Conservation (phyloP, 495 filamentous ascomycete species). For the Bombardia bombarda region DNA sequence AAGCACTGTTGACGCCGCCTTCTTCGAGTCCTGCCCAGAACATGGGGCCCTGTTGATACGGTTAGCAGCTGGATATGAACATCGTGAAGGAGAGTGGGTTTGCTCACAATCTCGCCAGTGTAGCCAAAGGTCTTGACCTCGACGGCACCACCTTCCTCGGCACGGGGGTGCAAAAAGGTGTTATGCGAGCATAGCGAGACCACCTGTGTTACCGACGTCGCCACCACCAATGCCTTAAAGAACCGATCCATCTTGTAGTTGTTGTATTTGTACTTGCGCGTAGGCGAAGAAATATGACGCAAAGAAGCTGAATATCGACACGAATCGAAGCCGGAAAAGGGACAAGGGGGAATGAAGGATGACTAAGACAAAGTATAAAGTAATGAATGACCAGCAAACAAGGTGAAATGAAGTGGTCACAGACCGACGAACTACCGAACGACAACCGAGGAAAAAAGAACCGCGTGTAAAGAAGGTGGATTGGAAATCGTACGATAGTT, state of each 20-base stretch:
- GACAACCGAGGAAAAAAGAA: slow-evolving; percentile 7
- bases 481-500: slow-evolving; percentile 10
- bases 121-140: slow-evolving; percentile 40
- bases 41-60: slow-evolving; percentile 38
- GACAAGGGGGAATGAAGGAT: background rate
- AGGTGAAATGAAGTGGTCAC: slow-evolving; percentile 10
- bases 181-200: slow-evolving; percentile 21
- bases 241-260: slow-evolving; percentile 5
- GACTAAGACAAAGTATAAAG: slow-evolving; percentile 1
- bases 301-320: no score
- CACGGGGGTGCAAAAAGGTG: slow-evolving; percentile 27
- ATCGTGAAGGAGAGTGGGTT: background rate
- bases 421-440: no score
- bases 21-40: slow-evolving; percentile 47
- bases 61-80: background rate
- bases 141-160: slow-evolving; percentile 24
- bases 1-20: slow-evolving; percentile 33
- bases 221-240: slow-evolving; percentile 11
- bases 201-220: slow-evolving; percentile 20
- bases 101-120: slow-evolving; percentile 27
- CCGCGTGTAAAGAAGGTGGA: background rate
- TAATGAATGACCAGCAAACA: slow-evolving; percentile 1
- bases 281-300: background rate
- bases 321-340: background rate
- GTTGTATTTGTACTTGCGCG: background rate